phyloP scores from a whole-genome alignment of 2,329 filamentous ascomycete genomes.

The Colletotrichum sp. region DNA sequence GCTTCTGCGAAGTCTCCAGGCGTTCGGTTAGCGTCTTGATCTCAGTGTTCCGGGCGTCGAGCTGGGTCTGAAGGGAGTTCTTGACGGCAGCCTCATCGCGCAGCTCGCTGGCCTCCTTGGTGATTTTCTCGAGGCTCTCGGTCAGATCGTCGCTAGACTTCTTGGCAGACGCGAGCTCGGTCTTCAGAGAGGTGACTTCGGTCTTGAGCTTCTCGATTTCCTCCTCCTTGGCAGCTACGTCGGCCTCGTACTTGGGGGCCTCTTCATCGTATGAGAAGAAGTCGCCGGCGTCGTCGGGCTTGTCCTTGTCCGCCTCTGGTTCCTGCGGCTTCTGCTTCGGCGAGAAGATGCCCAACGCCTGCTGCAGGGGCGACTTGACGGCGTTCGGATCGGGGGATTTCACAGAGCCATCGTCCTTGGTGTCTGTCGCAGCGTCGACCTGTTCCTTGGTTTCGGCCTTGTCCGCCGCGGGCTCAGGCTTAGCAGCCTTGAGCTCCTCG shows the following conservation, averaged over 20 bases:
- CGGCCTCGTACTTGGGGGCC: conserved; percentile 78
- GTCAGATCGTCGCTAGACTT: conserved; percentile 73
- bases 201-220: conserved; percentile 74
- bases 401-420: conserved; percentile 29
- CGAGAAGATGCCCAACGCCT: conserved; percentile 55
- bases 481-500: conserved; percentile 45
- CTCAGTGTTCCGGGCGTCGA: conserved; percentile 53
- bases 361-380: conserved; percentile 51
- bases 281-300: conserved; percentile 58
- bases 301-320: conserved; percentile 27
- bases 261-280: conserved; percentile 95
- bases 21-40: conserved; percentile 56
- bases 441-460: conserved; percentile 23
- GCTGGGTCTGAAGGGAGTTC: conserved; percentile 53
- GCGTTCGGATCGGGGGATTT: conserved; percentile 30
- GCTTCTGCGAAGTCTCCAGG: conserved; percentile 46
- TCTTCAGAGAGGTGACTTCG: conserved; percentile 71
- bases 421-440: conserved; percentile 20
- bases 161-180: conserved; percentile 73
- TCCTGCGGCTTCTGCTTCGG: conserved; percentile 47
- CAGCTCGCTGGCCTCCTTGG: conserved; percentile 62
- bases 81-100: conserved; percentile 44
- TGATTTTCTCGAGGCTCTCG: conserved; percentile 70
- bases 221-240: conserved; percentile 71
- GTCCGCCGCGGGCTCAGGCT: conserved; percentile 32